A percentile compares a stretch with the other conserved stretches of the same genome.
Evolutionary conservation across 2,329 filamentous ascomycete species (phyloP).

Genomic region (Alternaria sp.): DNA sequence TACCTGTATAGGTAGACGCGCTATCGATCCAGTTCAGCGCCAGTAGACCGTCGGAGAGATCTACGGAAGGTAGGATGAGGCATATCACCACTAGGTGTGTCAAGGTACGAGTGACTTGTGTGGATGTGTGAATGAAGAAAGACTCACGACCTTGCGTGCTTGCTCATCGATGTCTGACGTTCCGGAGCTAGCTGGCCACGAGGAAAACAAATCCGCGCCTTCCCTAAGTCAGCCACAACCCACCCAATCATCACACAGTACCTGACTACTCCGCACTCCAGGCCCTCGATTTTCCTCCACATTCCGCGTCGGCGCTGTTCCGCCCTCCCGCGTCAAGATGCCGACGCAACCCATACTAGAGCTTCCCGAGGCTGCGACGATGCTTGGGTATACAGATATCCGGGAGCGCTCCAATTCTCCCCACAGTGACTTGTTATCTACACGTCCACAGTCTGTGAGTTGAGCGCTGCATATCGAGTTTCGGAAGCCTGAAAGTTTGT

Average conservation of each 20-base stretch:
- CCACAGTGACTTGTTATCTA: background rate
- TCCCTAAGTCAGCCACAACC: constrained; percentile 10
- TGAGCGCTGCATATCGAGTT: background rate
- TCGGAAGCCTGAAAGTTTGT: background rate
- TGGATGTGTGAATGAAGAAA: background rate
- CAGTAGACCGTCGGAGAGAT: background rate
- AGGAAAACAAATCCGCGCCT: constrained; percentile 17
- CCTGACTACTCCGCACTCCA: constrained; percentile 9
- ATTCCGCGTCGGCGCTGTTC: constrained; percentile 20
- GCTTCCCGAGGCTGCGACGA: constrained; percentile 13
- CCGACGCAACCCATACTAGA: constrained; percentile 24
- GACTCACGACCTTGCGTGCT: background rate
- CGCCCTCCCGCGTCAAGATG: constrained; percentile 8
- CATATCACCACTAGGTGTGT: background rate
- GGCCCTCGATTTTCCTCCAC: constrained; percentile 16
- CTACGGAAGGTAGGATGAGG: background rate
- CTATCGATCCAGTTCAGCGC: no score
- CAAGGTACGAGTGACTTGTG: background rate
- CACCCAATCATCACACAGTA: constrained; percentile 13
- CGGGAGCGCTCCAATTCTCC: background rate
- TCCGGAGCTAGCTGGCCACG: background rate
- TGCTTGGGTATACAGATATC: background rate
- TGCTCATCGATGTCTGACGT: background rate
- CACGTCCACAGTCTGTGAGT: background rate
- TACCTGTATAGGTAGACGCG: no score